Evolutionary conservation across 169 alveolate genomes (phyloP).

Genomic region (Cryptosporidium viatorum): DNA sequence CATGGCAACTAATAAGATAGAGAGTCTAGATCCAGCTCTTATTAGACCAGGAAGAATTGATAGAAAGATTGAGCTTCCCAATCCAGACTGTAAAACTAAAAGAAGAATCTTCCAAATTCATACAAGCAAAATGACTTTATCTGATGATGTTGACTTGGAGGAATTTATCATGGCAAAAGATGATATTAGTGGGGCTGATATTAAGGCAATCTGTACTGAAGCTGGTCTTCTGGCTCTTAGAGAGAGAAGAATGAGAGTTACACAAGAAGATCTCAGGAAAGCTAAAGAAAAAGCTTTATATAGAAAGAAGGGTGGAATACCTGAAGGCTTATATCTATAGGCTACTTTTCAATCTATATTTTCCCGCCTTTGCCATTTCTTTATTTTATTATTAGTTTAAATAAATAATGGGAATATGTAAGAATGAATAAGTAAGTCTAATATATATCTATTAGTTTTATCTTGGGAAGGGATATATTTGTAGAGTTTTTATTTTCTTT

Average conservation of each 20-base stretch:
- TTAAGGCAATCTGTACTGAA: constrained; percentile 98
- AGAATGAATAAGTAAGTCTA: background rate
- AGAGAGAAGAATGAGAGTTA: constrained; percentile 98
- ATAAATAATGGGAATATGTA: background rate
- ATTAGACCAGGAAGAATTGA: constrained; percentile 99
- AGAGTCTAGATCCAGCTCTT: constrained; percentile 98
- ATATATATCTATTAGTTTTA: too few species aligned
- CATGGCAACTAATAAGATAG: constrained; percentile 98
- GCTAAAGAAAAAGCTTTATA: constrained; percentile 99
- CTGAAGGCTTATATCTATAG: constrained; percentile 96
- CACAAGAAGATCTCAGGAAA: constrained; percentile 95
- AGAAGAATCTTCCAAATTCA: constrained; percentile 97
- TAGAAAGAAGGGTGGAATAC: constrained; percentile 97
- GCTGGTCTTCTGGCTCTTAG: constrained; percentile 99
- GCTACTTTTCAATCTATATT: background rate
- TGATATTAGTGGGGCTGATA: constrained; percentile 99
- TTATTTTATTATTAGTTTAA: too few species aligned
- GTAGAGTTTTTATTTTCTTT: background rate
- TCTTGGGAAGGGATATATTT: background rate
- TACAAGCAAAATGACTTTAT: constrained; percentile 97
- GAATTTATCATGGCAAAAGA: constrained; percentile 99
- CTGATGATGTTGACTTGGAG: constrained; percentile 98
- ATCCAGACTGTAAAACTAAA: constrained; percentile 97
- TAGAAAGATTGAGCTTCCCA: constrained; percentile 98
- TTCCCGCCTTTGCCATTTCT: background rate